These are phyloP conservation scores for Lentinus brumalis DNA, from an alignment of 768 basidiomycete species.

Conservation along the genomic window DNA sequence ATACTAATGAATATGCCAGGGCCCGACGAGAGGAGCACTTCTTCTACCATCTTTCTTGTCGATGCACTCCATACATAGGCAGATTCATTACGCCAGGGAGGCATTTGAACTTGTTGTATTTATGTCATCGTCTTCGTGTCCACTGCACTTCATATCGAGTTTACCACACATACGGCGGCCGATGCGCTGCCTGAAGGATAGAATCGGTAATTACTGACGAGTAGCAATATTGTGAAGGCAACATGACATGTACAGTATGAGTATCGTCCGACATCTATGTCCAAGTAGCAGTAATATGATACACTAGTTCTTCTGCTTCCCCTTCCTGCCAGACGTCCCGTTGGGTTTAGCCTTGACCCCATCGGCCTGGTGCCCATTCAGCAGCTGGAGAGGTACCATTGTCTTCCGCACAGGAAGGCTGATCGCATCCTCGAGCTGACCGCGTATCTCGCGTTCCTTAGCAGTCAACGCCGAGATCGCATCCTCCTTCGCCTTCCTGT, in stretches of 20 bases:
- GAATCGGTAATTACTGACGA: neutral
- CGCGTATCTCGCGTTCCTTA: slow-evolving; percentile 77
- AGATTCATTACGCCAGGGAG: slow-evolving; percentile 41
- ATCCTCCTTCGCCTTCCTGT: slow-evolving; percentile 75
- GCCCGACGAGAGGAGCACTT: neutral
- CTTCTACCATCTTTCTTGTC: slow-evolving; percentile 1
- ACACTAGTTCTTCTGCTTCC: slow-evolving; percentile 49
- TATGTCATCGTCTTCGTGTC: slow-evolving; percentile 16
- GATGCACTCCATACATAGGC: slow-evolving; percentile 29
- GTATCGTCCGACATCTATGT: neutral
- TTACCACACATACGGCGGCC: slow-evolving; percentile 8
- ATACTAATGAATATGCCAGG: slow-evolving; percentile 53
- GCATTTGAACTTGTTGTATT: slow-evolving; percentile 21
- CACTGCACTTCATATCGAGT: slow-evolving; percentile 8
- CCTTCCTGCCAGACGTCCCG: slow-evolving; percentile 36
- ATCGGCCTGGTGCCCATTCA: slow-evolving; percentile 29
- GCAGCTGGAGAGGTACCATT: slow-evolving; percentile 11
- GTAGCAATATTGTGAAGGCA: neutral
- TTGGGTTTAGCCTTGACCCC: slow-evolving; percentile 46
- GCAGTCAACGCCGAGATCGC: slow-evolving; percentile 66
- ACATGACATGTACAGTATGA: neutral
- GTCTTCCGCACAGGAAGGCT: slow-evolving; percentile 25
- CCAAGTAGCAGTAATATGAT: neutral
- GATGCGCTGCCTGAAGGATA: neutral
- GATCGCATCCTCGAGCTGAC: slow-evolving; percentile 72